A percentile compares a stretch with the other conserved stretches of the same genome.
Evolutionary conservation across 441 rosid species (phyloP).

Genomic region (Melastoma candidum): DNA sequence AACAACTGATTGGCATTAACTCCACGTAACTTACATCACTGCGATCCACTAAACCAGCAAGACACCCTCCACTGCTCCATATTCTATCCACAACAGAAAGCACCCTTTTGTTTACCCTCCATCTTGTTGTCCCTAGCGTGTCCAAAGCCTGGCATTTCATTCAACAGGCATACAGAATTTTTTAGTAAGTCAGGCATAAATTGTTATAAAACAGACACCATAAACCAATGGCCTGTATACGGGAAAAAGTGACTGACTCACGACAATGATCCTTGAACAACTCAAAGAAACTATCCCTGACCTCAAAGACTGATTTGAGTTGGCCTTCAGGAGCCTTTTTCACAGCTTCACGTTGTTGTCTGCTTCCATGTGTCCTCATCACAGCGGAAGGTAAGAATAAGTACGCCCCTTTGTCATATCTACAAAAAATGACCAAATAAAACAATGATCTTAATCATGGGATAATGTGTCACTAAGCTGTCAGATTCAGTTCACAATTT

Average conservation of each 20-base stretch:
- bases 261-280: background rate
- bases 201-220: no score
- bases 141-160: constrained; percentile 52
- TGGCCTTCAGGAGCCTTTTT: constrained; percentile 32
- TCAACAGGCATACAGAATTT: background rate
- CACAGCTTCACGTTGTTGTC: constrained; percentile 67
- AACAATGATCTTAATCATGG: background rate
- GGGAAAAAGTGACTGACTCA: constrained; percentile 5
- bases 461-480: no score
- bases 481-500: background rate
- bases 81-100: constrained; percentile 69
- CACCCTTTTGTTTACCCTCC: constrained; percentile 74
- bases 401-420: constrained; percentile 88
- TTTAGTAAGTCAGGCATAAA: background rate
- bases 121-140: constrained; percentile 87
- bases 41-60: constrained; percentile 82
- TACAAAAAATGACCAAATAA: constrained; percentile 17
- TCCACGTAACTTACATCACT: constrained; percentile 48
- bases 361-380: constrained; percentile 95
- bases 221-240: no score
- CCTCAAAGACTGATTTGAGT: constrained; percentile 78
- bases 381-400: constrained; percentile 81
- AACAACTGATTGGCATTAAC: background rate
- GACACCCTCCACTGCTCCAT: constrained; percentile 81
- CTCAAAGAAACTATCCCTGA: constrained; percentile 11